phyloP scores from a whole-genome alignment of 371 early-diverging fungal genomes.

The Entomophthora muscae region DNA sequence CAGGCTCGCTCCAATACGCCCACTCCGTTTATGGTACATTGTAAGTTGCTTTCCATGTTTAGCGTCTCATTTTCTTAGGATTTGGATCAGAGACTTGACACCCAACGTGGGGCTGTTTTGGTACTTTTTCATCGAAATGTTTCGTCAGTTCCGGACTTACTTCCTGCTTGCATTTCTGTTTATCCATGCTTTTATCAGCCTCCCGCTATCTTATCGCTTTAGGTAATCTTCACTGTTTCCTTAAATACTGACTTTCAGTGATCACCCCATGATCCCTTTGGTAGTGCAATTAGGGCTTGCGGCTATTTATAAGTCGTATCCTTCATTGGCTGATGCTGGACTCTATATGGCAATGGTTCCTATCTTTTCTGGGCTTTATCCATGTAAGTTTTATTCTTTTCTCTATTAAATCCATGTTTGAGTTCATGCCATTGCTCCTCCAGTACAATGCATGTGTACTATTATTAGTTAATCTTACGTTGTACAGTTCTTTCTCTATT shows the following conservation, averaged over 20 bases:
- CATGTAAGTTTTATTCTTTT: no score
- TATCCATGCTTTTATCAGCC: conserved; percentile 58
- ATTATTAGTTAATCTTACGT: no score
- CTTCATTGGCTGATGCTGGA: conserved; percentile 65
- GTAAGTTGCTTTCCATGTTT: neutral
- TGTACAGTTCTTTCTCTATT: no score
- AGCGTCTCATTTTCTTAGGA: neutral
- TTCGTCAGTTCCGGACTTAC: conserved; percentile 88
- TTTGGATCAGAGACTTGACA: conserved; percentile 39
- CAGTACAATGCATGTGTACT: no score
- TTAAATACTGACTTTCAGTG: conserved; percentile 9
- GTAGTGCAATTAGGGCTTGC: conserved; percentile 26
- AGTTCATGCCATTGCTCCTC: no score
- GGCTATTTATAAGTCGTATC: conserved; percentile 80
- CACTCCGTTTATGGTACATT: neutral
- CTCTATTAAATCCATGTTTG: no score
- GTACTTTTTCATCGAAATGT: conserved; percentile 97
- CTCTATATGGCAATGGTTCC: conserved; percentile 64
- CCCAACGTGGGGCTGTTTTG: conserved; percentile 93
- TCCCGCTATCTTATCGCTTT: conserved; percentile 58
- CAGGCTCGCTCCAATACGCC: neutral
- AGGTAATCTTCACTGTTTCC: conserved; percentile 23
- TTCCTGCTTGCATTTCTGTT: conserved; percentile 85
- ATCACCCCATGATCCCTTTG: neutral
- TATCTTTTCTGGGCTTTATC: conserved; percentile 59